Evolutionary conservation across 345 rosid species (phyloP), one percentile per base, ranked within the genome.

Genomic region (Citrus mangshanensis): DNA sequence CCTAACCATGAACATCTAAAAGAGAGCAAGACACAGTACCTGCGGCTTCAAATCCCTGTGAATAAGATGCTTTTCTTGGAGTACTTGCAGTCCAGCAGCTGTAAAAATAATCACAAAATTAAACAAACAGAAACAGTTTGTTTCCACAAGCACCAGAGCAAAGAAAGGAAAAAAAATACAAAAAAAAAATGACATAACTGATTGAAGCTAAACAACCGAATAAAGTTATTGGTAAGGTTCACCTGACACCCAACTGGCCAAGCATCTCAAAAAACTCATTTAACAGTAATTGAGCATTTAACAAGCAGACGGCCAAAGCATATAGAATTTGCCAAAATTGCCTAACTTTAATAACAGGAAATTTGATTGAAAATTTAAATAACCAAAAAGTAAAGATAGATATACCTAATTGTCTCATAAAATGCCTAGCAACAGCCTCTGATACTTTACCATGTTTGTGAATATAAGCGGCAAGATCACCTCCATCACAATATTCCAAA

Each of bases 21-120:
- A 73, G 70, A 68, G 32, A n/a, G 54, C n/a, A 59, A 77, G 59
- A 25, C 30, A 46, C 6, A 35, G 54, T 65, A 91, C 98, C 96
- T 93, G 94, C 37, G 96, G 98, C 84, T 93, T 93, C 81, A 93
- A 89, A 88, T 91, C 98, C 71, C 98, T 77, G 65, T 93, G 98
- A 73, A 93, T 89, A 73, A 86, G 91, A 84, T 93, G 92, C 77
- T 90, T 91, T 84, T 89, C 91, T 75, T 90, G 93, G 83, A 93
- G 95, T 74, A 89, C 98, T 86, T 90, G 89, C 85, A 93, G 83
- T 37, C 98, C 96, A 61, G 90, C 89, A 83, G 96, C 98, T 93
- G 88, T 88, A 86, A 69, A 68, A 63, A 81, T 67, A 79, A 73
- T 54, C 81, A 78, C 46, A 77, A 38, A 46, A 32, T 60, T 49